Base-by-base conservation (phyloP, 805 yeast species). In the Candida awuae region DNA sequence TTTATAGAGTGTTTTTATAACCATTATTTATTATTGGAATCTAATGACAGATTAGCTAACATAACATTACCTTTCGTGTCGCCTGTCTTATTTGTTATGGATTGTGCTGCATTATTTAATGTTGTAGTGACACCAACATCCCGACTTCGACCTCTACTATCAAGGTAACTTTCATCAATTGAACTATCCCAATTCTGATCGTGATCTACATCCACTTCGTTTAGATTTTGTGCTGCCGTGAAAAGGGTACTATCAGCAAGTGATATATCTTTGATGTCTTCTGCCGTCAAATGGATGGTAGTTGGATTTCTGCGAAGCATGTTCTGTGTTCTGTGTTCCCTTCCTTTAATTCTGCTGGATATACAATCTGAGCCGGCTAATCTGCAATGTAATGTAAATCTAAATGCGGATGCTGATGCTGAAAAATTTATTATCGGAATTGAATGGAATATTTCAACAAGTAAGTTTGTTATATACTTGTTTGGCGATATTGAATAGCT, bases 291-390 rank as follows among this genome's bases (percentile, higher is more conserved):
- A 41, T 70, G 70, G 38, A 82, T 74, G 2, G 77, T 68, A 0
- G 90, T 81, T 5, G 88, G 82, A 14, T 76, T 80, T 55, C 87
- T 67, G 60, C 88, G 68, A 31, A 82, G 62, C 90, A 82, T 39
- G 3, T 14, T n/a, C 16, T 18, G 18, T 29, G 18, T 29, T 5
- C 10, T 29, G 17, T 15, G 17, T n/a, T 28, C 14, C 7, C 14
- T 15, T 28, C 7, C 17, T 8, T 8, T 8, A n/a, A n/a, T 28
- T 13, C 8, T 8, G 17, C 14, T 28, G 8, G 17, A 28, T 7
- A 22, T n/a, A n/a, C n/a, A n/a, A n/a, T n/a, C n/a, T n/a, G n/a
- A n/a, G n/a, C n/a, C n/a, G n/a, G n/a, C n/a, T n/a, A n/a, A n/a
- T n/a, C n/a, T n/a, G n/a, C n/a, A n/a, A n/a, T n/a, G n/a, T n/a